phyloP scores from a whole-genome alignment of 2,329 filamentous ascomycete species.

The Colletotrichum lupini region DNA sequence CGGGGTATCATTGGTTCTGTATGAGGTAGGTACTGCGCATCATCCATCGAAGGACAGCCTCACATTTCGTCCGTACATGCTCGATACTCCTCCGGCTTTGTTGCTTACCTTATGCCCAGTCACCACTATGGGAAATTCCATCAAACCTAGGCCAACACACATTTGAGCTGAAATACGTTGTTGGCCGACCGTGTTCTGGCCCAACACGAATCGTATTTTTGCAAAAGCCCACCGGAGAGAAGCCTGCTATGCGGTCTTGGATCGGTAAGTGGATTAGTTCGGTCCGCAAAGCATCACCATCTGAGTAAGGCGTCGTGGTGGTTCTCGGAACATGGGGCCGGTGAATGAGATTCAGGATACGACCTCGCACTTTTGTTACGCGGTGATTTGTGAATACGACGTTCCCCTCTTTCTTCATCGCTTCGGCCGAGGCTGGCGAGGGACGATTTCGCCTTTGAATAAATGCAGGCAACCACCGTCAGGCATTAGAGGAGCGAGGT shows the following conservation, averaged over 20 bases:
- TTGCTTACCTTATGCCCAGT: too few species aligned
- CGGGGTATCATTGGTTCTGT: too few species aligned
- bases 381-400: neutral
- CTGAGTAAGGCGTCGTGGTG: constrained; percentile 1
- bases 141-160: neutral
- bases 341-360: neutral
- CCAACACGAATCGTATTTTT: neutral
- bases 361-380: neutral
- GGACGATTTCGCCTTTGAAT: too few species aligned
- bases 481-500: too few species aligned
- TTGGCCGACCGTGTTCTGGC: neutral
- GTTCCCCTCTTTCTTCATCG: neutral
- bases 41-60: too few species aligned
- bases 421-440: too few species aligned
- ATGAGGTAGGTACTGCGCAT: too few species aligned
- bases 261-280: neutral
- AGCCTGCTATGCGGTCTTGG: neutral
- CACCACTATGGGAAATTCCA: neutral
- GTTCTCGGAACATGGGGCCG: neutral
- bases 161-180: neutral
- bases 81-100: too few species aligned
- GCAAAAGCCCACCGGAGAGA: neutral
- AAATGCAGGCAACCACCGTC: neutral
- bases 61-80: too few species aligned
- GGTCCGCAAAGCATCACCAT: neutral